These are phyloP conservation scores for Suillus ampliporus DNA, from an alignment of 768 basidiomycete species.

Conservation along the genomic window DNA sequence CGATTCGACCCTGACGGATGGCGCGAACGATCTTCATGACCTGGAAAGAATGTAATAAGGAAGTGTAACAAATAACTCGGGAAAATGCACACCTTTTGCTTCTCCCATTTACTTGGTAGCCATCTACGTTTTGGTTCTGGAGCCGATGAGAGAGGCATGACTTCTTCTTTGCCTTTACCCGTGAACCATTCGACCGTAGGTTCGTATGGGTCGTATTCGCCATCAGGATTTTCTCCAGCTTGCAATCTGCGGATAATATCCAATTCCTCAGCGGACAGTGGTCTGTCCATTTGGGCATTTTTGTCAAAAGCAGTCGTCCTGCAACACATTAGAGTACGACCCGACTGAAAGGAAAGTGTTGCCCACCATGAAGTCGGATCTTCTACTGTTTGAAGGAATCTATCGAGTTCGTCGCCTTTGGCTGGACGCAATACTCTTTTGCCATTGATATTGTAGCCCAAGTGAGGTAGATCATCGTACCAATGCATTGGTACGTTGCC, in stretches of 20 bases:
- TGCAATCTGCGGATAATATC: slow-evolving; percentile 95
- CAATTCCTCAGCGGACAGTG: slow-evolving; percentile 87
- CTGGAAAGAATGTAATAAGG: slow-evolving; percentile 45
- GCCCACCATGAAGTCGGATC: slow-evolving; percentile 87
- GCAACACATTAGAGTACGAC: slow-evolving; percentile 5
- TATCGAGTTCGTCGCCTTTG: slow-evolving; percentile 95
- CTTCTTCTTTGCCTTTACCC: slow-evolving; percentile 91
- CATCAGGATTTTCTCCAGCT: slow-evolving; percentile 89
- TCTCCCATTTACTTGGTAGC: slow-evolving; percentile 99
- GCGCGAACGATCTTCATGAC: slow-evolving; percentile 99
- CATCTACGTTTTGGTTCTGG: slow-evolving; percentile 97
- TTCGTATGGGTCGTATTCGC: slow-evolving; percentile 89
- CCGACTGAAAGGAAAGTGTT: slow-evolving; percentile 4
- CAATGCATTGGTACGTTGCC: slow-evolving; percentile 97
- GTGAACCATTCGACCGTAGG: slow-evolving; percentile 97
- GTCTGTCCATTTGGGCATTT: slow-evolving; percentile 82
- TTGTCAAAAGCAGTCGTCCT: slow-evolving; percentile 96
- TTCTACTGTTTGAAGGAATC: slow-evolving; percentile 92
- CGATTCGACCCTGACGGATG: slow-evolving; percentile 93
- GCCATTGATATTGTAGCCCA: slow-evolving; percentile 95
- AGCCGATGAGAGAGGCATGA: slow-evolving; percentile 90
- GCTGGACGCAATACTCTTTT: slow-evolving; percentile 94
- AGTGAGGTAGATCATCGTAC: slow-evolving; percentile 99
- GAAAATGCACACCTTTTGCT: slow-evolving; percentile 78
- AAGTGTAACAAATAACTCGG: neutral